These are phyloP conservation scores for Neonectria sp. DNA, from an alignment of 2,329 filamentous ascomycete genomes.

Conservation along the genomic window DNA sequence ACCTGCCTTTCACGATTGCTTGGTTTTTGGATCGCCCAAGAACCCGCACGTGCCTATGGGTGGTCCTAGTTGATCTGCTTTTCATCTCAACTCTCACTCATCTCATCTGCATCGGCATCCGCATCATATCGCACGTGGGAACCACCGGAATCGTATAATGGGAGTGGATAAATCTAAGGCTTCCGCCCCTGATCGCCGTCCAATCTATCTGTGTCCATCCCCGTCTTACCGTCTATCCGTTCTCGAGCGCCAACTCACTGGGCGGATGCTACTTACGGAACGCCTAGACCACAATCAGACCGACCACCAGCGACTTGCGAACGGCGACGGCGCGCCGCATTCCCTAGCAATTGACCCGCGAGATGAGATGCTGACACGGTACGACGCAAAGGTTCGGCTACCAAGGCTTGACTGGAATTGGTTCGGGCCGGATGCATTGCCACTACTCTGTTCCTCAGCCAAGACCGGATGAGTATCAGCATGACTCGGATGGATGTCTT, in stretches of 20 bases:
- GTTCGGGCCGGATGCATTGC: neutral
- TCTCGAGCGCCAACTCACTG: neutral
- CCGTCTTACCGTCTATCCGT: neutral
- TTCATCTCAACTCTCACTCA: slow-evolving; percentile 5
- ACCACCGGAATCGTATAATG: slow-evolving; percentile 10
- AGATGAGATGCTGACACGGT: neutral
- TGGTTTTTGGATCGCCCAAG: too few species aligned
- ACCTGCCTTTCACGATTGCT: neutral
- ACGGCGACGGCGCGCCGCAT: neutral
- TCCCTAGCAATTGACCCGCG: neutral
- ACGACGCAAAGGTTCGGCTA: neutral
- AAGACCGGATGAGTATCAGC: slow-evolving; percentile 2
- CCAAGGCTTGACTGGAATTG: neutral
- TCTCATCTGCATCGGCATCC: neutral
- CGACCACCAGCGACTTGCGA: neutral
- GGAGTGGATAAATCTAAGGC: neutral
- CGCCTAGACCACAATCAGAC: neutral
- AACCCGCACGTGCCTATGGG: slow-evolving; percentile 4
- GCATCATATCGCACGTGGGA: neutral
- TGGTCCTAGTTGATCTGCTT: neutral
- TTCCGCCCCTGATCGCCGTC: slow-evolving; percentile 8
- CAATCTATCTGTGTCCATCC: slow-evolving; percentile 1
- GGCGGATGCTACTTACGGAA: neutral
- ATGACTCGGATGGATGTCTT: slow-evolving; percentile 1
- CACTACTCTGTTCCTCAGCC: neutral